Percentiles rank a stretch among this genome's conserved stretches.
These are phyloP conservation scores for Fusarium falciforme DNA, from an alignment of 2,329 filamentous ascomycete species.

Conservation along the genomic window DNA sequence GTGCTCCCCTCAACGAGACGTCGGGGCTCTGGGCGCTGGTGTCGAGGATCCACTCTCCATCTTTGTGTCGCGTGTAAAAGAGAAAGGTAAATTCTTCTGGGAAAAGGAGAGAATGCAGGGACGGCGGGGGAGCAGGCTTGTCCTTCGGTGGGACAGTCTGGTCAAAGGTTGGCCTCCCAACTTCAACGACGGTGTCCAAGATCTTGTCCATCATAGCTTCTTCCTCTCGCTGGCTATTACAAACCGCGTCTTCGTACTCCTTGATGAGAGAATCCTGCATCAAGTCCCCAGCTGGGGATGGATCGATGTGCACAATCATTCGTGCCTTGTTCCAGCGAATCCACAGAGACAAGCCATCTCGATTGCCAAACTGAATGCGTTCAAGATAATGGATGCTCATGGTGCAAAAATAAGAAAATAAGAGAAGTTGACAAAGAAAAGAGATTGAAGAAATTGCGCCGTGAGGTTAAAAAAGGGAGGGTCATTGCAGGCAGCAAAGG, in stretches of 20 bases:
- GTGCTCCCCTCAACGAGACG: not conserved
- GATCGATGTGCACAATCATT: not conserved
- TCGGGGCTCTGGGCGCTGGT: not conserved
- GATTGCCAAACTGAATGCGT: not conserved
- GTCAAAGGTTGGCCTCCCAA: not conserved
- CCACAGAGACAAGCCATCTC: not conserved
- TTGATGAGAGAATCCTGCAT: not conserved
- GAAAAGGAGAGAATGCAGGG: not conserved
- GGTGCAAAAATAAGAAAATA: not conserved
- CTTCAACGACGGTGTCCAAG: not conserved
- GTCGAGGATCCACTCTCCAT: not conserved
- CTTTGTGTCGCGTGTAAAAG: not conserved
- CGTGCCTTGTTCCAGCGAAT: not conserved
- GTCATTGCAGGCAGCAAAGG: not conserved
- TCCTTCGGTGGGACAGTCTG: not conserved
- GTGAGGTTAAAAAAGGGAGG: not conserved
- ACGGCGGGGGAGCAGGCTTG: not conserved
- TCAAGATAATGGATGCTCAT: not conserved
- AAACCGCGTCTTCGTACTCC: not conserved
- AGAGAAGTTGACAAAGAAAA: not conserved
- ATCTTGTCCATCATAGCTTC: not conserved
- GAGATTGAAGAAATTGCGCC: not conserved
- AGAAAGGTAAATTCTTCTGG: not conserved
- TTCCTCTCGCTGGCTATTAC: not conserved
- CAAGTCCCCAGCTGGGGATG: not conserved